phyloP scores from a whole-genome alignment of 768 basidiomycete species.

The Phanerochaete carnosa region DNA sequence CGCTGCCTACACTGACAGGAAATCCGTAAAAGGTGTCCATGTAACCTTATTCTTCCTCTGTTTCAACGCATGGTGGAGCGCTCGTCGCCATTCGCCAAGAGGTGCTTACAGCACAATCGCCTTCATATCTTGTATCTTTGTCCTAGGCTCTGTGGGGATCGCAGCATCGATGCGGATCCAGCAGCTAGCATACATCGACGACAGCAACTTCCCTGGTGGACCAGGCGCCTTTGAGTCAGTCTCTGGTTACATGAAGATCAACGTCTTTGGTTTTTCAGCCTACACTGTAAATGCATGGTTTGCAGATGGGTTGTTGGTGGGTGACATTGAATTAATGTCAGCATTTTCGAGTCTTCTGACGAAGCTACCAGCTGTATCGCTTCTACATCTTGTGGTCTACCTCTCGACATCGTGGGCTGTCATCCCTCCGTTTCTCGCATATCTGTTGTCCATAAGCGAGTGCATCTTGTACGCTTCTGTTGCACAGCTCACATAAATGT shows the following conservation, averaged over 20 bases:
- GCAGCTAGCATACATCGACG: slow-evolving; percentile 19
- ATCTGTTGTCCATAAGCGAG: slow-evolving; percentile 15
- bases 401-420: slow-evolving; percentile 14
- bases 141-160: slow-evolving; percentile 14
- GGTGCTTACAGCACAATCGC: slow-evolving; percentile 19
- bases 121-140: slow-evolving; percentile 13
- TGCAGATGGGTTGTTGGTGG: slow-evolving; percentile 18
- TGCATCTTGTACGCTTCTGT: neutral
- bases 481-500: neutral
- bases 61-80: neutral
- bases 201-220: slow-evolving; percentile 20
- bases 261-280: neutral
- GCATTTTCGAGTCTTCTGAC: neutral
- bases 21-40: neutral
- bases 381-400: slow-evolving; percentile 17
- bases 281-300: slow-evolving; percentile 9
- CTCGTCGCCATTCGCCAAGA: neutral
- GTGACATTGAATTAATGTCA: too few species aligned
- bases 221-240: slow-evolving; percentile 11
- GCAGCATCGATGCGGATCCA: slow-evolving; percentile 13
- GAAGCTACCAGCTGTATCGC: slow-evolving; percentile 18
- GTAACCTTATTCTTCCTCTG: neutral
- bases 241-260: neutral
- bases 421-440: slow-evolving; percentile 8
- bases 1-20: too few species aligned